Conservation (phyloP, 176 grass and related monocot species). For the Carex littledalei region DNA sequence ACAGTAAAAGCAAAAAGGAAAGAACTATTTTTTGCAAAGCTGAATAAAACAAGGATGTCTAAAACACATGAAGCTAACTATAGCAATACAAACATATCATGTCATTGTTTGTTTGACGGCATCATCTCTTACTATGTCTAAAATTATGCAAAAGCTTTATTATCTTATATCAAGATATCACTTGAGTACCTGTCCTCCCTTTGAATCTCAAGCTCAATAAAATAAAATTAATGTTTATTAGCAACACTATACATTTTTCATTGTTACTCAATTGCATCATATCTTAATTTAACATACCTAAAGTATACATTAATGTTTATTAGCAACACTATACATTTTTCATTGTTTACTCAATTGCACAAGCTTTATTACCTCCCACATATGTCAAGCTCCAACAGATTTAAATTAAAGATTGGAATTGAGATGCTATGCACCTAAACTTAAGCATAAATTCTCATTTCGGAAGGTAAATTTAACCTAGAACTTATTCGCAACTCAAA, state of each 20-base stretch:
- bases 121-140: background rate
- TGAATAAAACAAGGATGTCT: background rate
- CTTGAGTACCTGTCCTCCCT: background rate
- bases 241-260: background rate
- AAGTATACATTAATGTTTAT: background rate
- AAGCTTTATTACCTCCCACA: background rate
- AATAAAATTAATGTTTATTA: background rate
- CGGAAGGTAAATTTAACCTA: background rate
- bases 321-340: background rate
- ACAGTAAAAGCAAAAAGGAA: background rate
- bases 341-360: background rate
- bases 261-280: background rate
- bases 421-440: background rate
- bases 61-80: constrained; percentile 3
- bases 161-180: background rate
- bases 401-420: background rate
- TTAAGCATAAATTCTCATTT: background rate
- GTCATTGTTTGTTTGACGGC: background rate
- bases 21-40: background rate
- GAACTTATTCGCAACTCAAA: background rate
- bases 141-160: background rate
- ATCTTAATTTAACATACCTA: background rate
- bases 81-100: background rate
- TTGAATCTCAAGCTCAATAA: background rate
- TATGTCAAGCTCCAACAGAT: background rate